These are phyloP conservation scores for Mycena kentingensis DNA, from an alignment of 768 basidiomycete genomes.

Conservation along the genomic window DNA sequence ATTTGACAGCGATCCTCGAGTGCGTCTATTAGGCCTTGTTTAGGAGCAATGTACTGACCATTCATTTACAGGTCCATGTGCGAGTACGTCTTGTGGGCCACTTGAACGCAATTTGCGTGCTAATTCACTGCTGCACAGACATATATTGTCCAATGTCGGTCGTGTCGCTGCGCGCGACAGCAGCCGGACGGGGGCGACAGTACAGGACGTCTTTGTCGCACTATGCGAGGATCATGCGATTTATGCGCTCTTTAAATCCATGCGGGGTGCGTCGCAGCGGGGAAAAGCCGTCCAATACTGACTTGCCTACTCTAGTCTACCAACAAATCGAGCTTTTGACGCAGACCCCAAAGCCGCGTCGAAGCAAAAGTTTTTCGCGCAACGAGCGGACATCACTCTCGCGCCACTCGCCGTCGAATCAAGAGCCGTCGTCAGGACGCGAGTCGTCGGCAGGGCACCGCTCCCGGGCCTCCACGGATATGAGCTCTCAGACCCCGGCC, in stretches of 20 bases:
- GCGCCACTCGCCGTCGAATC: constrained; percentile 49
- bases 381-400: constrained; percentile 49
- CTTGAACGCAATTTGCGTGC: neutral
- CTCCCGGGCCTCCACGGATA: constrained; percentile 44
- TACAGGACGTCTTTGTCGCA: constrained; percentile 83
- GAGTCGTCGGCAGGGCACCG: constrained; percentile 33
- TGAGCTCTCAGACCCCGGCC: constrained; percentile 17
- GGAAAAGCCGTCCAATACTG: too few species aligned
- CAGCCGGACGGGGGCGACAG: constrained; percentile 70
- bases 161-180: constrained; percentile 86
- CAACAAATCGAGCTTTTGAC: constrained; percentile 74
- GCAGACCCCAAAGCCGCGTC: constrained; percentile 55
- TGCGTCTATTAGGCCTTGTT: constrained; percentile 47
- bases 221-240: constrained; percentile 89
- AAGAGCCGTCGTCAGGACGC: constrained; percentile 38
- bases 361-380: constrained; percentile 70
- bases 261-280: constrained; percentile 65
- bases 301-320: constrained; percentile 56
- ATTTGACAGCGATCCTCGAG: constrained; percentile 93
- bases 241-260: constrained; percentile 80
- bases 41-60: constrained; percentile 25
- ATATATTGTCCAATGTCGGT: constrained; percentile 81
- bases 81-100: constrained; percentile 64
- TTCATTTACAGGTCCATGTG: constrained; percentile 66
- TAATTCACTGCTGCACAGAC: constrained; percentile 47